phyloP scores from a whole-genome alignment of 768 basidiomycete species.

The Xerocomellus chrysenteron region DNA sequence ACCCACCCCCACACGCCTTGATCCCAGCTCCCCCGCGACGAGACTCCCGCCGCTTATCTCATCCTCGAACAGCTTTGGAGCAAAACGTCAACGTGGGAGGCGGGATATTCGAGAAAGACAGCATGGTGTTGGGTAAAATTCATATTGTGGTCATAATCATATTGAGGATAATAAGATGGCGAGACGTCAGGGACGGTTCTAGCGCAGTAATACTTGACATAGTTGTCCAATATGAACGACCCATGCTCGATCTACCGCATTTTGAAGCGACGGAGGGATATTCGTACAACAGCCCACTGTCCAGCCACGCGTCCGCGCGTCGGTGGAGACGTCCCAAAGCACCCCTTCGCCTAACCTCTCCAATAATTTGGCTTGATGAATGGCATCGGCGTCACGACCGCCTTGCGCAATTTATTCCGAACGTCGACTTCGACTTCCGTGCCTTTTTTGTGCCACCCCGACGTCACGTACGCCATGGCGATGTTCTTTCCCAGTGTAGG shows the following conservation, averaged over 20 bases:
- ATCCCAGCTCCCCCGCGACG: no score
- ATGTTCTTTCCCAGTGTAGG: conserved; percentile 89
- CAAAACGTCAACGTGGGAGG: no score
- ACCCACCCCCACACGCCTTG: no score
- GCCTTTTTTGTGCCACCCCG: conserved; percentile 87
- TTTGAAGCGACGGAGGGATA: not conserved
- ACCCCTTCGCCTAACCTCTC: conserved; percentile 43
- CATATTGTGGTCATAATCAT: not conserved
- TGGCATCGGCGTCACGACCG: conserved; percentile 79
- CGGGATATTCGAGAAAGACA: not conserved
- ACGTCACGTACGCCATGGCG: conserved; percentile 89
- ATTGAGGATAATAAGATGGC: not conserved
- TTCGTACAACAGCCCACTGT: not conserved
- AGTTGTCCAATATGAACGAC: not conserved
- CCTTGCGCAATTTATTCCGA: conserved; percentile 74
- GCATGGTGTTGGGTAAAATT: not conserved
- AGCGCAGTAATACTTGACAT: not conserved
- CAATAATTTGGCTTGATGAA: conserved; percentile 85
- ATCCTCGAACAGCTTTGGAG: no score
- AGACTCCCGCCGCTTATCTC: no score
- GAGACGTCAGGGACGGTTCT: not conserved
- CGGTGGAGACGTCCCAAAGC: not conserved
- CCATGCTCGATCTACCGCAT: not conserved
- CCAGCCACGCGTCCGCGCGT: not conserved
- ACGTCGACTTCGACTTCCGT: conserved; percentile 84